These are phyloP conservation scores for Thermothielavioides terrestris DNA, from an alignment of 495 filamentous ascomycete genomes.

Conservation along the genomic window DNA sequence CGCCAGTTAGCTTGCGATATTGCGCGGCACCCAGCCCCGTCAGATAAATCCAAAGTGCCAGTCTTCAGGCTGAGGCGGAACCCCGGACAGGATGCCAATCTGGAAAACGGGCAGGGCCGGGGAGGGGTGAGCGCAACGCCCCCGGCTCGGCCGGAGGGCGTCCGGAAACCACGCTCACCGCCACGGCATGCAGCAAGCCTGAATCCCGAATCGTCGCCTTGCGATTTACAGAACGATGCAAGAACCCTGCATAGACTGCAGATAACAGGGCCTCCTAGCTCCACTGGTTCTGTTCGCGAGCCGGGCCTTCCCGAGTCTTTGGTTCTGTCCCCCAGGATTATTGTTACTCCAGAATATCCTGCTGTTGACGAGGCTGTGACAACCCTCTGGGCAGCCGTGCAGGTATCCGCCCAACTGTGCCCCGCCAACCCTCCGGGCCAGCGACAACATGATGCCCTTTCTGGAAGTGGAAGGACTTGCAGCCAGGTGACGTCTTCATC, in stretches of 20 bases:
- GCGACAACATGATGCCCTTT: not conserved
- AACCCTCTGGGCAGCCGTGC: conserved; percentile 40
- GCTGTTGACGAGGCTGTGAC: conserved; percentile 26
- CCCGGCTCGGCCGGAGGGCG: not conserved
- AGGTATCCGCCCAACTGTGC: conserved; percentile 34
- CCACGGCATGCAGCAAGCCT: conserved; percentile 11
- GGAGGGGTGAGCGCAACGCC: not conserved
- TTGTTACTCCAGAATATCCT: conserved; percentile 46
- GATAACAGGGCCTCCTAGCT: not conserved
- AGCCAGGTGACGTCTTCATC: too few species aligned
- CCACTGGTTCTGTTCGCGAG: not conserved
- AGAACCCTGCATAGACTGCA: not conserved
- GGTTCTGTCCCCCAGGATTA: conserved; percentile 33
- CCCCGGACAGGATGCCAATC: not conserved
- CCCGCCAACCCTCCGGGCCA: conserved; percentile 6
- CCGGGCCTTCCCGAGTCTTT: conserved; percentile 16
- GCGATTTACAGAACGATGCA: conserved; percentile 2
- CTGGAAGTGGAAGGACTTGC: too few species aligned
- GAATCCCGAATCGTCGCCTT: conserved; percentile 7
- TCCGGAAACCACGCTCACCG: not conserved
- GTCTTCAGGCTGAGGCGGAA: not conserved
- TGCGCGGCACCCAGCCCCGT: not conserved
- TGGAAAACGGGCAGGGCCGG: not conserved
- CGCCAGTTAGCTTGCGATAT: not conserved
- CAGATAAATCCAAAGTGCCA: not conserved